Percentiles rank a stretch among this genome's conserved stretches.
Conservation (phyloP, 495 filamentous ascomycete species). For the Penicillium simplicissimum region DNA sequence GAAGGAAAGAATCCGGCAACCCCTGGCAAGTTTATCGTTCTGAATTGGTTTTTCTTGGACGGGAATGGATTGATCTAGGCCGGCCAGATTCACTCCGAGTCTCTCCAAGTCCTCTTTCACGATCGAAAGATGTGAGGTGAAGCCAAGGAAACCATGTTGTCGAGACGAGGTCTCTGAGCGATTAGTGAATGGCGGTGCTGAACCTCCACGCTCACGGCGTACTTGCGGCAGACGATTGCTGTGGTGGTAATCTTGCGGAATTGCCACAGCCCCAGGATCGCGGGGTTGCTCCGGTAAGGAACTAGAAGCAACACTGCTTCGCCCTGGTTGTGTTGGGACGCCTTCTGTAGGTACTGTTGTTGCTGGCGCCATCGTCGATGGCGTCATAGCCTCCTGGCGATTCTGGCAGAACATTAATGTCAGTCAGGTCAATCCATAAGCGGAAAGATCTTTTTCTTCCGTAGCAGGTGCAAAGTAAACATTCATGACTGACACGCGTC, state of each 20-base stretch:
- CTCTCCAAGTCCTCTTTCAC: neutral
- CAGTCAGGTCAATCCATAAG: neutral
- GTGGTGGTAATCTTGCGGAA: neutral
- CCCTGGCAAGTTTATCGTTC: neutral
- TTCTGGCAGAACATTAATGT: neutral
- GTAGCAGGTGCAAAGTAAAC: neutral
- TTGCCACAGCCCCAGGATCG: neutral
- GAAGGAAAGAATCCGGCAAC: conserved; percentile 2
- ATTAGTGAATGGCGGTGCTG: neutral
- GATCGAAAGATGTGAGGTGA: conserved; percentile 3
- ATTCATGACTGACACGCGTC: neutral
- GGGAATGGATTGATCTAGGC: neutral
- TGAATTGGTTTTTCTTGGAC: neutral
- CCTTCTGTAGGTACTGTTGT: neutral
- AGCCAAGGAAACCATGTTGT: conserved; percentile 4
- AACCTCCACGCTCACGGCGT: neutral
- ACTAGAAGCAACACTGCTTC: neutral
- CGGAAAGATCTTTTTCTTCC: neutral
- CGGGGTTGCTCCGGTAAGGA: neutral
- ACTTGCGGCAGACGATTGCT: neutral
- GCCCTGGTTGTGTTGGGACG: neutral
- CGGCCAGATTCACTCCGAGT: neutral
- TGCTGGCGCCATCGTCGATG: neutral
- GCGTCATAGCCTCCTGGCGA: neutral
- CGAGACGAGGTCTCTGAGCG: neutral